Conservation (phyloP, 495 filamentous ascomycete genomes). For the Venustampulla echinocandica region DNA sequence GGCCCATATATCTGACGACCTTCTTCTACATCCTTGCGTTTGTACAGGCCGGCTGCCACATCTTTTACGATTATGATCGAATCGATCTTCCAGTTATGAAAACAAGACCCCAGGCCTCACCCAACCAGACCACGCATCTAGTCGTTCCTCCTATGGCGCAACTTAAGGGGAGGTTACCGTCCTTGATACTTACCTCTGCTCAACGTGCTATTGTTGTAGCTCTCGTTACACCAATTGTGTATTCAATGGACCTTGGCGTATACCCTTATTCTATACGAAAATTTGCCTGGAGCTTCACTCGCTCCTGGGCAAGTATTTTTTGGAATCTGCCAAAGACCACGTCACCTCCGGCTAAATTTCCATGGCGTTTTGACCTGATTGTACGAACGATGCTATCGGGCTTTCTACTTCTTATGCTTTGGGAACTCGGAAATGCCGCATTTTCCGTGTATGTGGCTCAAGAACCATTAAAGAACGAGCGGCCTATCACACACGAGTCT, state of each 20-base stretch:
- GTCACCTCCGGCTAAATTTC: conserved; percentile 48
- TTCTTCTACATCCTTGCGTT: conserved; percentile 60
- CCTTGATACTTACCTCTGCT: conserved; percentile 25
- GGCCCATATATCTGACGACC: conserved; percentile 69
- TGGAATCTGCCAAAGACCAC: conserved; percentile 65
- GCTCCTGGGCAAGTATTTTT: conserved; percentile 61
- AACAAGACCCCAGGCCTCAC: conserved; percentile 6
- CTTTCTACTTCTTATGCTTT: conserved; percentile 57
- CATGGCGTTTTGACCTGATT: conserved; percentile 48
- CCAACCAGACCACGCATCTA: conserved; percentile 18
- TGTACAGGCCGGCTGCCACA: conserved; percentile 58
- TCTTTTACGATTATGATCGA: conserved; percentile 66
- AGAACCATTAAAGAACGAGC: conserved; percentile 70
- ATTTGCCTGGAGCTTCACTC: conserved; percentile 54
- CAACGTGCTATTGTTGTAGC: conserved; percentile 35
- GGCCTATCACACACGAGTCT: conserved; percentile 74
- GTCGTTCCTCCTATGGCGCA: conserved; percentile 23
- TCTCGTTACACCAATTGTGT: conserved; percentile 47
- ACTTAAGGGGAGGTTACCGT: conserved; percentile 25
- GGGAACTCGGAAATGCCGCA: conserved; percentile 63
- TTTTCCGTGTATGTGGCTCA: conserved; percentile 72
- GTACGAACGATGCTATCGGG: conserved; percentile 55
- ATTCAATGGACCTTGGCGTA: conserved; percentile 35
- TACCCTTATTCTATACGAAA: conserved; percentile 42
- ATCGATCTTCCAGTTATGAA: conserved; percentile 27